phyloP scores from a whole-genome alignment of 2,329 filamentous ascomycete species.

The Neonectria hederae region DNA sequence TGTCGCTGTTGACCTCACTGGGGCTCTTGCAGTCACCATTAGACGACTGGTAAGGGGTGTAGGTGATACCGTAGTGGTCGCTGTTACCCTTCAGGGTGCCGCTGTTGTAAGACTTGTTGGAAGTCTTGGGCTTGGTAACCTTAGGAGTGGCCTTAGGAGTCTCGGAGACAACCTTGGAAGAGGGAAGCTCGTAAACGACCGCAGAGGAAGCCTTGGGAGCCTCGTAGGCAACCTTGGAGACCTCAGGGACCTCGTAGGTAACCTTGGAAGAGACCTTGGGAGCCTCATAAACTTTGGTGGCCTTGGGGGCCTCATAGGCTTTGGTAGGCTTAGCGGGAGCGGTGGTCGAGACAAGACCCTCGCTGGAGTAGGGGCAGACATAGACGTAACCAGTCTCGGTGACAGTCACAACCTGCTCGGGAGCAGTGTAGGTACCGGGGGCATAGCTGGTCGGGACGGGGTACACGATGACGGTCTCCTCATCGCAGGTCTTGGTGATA shows the following conservation, averaged over 20 bases:
- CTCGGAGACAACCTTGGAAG: conserved; percentile 34
- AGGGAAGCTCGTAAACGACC: conserved; percentile 20
- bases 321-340: background rate
- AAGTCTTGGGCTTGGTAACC: conserved; percentile 34
- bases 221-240: conserved; percentile 28
- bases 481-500: conserved; percentile 67
- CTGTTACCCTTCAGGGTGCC: conserved; percentile 53
- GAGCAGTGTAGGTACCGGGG: conserved; percentile 78
- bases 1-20: conserved; percentile 66
- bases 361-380: conserved; percentile 73
- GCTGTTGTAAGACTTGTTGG: conserved; percentile 35
- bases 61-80: conserved; percentile 78
- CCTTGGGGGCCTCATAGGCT: conserved; percentile 32
- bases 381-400: conserved; percentile 74
- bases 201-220: conserved; percentile 35
- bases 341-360: conserved; percentile 41
- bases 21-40: conserved; percentile 72
- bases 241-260: conserved; percentile 31
- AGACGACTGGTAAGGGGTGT: conserved; percentile 74
- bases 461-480: conserved; percentile 67
- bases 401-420: conserved; percentile 72
- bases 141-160: conserved; percentile 31
- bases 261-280: conserved; percentile 17
- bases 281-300: conserved; percentile 15
- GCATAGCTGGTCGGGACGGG: conserved; percentile 71